Percentiles rank a stretch among this genome's conserved stretches.
phyloP scores from a whole-genome alignment of 2,329 filamentous ascomycete species.

The Canariomyces notabilis region DNA sequence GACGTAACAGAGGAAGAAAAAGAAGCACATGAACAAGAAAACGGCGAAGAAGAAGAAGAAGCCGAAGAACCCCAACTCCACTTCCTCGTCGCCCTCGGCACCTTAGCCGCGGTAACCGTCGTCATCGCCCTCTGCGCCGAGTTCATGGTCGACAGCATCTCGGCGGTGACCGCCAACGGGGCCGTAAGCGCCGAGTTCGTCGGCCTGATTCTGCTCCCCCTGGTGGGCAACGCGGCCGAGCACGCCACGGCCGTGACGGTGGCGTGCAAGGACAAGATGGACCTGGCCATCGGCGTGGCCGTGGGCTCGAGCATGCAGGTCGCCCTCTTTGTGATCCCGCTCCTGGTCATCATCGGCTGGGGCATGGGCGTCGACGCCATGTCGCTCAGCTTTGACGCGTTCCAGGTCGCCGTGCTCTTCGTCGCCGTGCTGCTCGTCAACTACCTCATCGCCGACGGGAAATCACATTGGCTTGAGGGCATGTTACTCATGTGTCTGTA shows the following conservation, averaged over 20 bases:
- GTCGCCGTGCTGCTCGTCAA: slow-evolving; percentile 81
- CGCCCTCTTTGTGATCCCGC: slow-evolving; percentile 69
- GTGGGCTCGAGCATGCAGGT: slow-evolving; percentile 79
- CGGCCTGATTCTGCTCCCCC: slow-evolving; percentile 73
- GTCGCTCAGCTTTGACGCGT: slow-evolving; percentile 81
- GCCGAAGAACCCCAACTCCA: slow-evolving; percentile 70
- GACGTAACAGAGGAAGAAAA: background rate
- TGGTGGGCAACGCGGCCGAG: slow-evolving; percentile 79
- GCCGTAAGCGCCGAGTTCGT: slow-evolving; percentile 68
- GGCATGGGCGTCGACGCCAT: slow-evolving; percentile 65
- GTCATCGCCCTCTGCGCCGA: slow-evolving; percentile 78
- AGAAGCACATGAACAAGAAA: slow-evolving; percentile 22
- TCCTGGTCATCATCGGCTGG: slow-evolving; percentile 76
- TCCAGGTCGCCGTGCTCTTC: slow-evolving; percentile 82
- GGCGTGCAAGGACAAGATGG: slow-evolving; percentile 80
- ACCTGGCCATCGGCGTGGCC: slow-evolving; percentile 73
- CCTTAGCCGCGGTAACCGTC: slow-evolving; percentile 67
- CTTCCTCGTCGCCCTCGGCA: too few species aligned
- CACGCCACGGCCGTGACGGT: slow-evolving; percentile 77
- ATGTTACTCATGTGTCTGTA: slow-evolving; percentile 72
- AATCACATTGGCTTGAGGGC: slow-evolving; percentile 79
- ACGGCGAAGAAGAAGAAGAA: slow-evolving; percentile 60
- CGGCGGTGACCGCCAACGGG: slow-evolving; percentile 55
- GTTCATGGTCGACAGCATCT: slow-evolving; percentile 70
- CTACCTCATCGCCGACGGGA: slow-evolving; percentile 77